A percentile compares a stretch with the other conserved stretches of the same genome.
These are phyloP conservation scores for Suillus sp. DNA, from an alignment of 768 basidiomycete species.

Conservation along the genomic window DNA sequence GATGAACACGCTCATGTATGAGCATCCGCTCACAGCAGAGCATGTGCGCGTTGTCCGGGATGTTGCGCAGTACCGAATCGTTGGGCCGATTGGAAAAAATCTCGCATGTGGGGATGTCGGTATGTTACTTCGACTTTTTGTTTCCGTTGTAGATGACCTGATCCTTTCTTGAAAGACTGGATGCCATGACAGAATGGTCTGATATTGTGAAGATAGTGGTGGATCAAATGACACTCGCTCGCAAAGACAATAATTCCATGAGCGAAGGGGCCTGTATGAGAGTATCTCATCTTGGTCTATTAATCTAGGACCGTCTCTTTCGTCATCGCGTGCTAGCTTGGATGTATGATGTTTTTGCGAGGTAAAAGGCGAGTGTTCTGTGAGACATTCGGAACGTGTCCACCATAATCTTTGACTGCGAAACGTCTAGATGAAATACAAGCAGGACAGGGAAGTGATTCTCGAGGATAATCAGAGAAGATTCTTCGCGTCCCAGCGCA, in stretches of 20 bases:
- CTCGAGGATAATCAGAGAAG: no score
- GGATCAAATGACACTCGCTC: slow-evolving; percentile 44
- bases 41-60: slow-evolving; percentile 79
- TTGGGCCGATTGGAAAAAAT: slow-evolving; percentile 85
- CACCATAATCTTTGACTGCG: not conserved
- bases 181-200: slow-evolving; percentile 94
- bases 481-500: not conserved
- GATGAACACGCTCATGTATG: slow-evolving; percentile 99
- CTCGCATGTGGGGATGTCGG: slow-evolving; percentile 94
- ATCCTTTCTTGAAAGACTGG: not conserved
- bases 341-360: not conserved
- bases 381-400: no score
- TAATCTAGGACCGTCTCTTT: not conserved
- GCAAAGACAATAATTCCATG: not conserved
- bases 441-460: not conserved
- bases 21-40: slow-evolving; percentile 86
- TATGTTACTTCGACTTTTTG: slow-evolving; percentile 35
- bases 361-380: not conserved
- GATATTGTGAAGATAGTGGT: slow-evolving; percentile 82
- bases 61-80: slow-evolving; percentile 74
- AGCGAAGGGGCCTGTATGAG: not conserved
- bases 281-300: not conserved
- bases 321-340: not conserved
- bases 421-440: no score
- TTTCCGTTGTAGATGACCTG: not conserved